A percentile compares a stretch with the other conserved stretches of the same genome.
Evolutionary conservation across 164 flowering plant genomes (phyloP).

Genomic region (Buxus sempervirens): DNA sequence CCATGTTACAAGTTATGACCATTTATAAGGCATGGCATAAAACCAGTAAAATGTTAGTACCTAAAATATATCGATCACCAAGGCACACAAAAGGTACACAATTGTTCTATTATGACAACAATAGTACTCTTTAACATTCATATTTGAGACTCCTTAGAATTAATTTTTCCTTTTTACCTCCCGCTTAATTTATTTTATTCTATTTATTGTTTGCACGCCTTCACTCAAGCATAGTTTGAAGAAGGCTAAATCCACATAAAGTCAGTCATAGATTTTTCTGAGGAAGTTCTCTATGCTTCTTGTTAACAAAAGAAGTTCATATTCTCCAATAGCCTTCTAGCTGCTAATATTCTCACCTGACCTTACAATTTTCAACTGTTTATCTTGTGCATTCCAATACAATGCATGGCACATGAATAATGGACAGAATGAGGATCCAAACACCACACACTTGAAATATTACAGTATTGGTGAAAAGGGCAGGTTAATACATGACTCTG

Average conservation of each 20-base stretch:
- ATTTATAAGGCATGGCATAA: neutral
- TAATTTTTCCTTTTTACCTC: too few relatives aligned
- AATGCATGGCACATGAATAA: neutral
- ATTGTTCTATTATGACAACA: neutral
- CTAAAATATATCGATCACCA: too few relatives aligned
- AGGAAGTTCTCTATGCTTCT: neutral
- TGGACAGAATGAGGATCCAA: neutral
- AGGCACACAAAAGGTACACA: too few relatives aligned
- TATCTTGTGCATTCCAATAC: too few relatives aligned
- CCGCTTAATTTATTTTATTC: too few relatives aligned
- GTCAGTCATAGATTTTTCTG: neutral
- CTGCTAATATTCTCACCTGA: too few relatives aligned
- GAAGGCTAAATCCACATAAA: neutral
- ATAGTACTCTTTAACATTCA: neutral
- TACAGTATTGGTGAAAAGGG: neutral
- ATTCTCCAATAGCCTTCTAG: too few relatives aligned
- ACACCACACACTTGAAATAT: neutral
- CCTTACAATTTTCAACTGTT: too few relatives aligned
- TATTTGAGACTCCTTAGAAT: neutral
- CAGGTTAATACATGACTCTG: neutral
- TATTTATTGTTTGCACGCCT: too few relatives aligned
- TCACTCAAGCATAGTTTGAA: too few relatives aligned
- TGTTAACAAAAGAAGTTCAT: too few relatives aligned
- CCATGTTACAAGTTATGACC: neutral
- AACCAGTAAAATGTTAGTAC: neutral